Percentiles rank a stretch among this genome's conserved stretches.
Conservation (phyloP, 2,329 filamentous ascomycete species). For the Rhynchosporium agropyri region DNA sequence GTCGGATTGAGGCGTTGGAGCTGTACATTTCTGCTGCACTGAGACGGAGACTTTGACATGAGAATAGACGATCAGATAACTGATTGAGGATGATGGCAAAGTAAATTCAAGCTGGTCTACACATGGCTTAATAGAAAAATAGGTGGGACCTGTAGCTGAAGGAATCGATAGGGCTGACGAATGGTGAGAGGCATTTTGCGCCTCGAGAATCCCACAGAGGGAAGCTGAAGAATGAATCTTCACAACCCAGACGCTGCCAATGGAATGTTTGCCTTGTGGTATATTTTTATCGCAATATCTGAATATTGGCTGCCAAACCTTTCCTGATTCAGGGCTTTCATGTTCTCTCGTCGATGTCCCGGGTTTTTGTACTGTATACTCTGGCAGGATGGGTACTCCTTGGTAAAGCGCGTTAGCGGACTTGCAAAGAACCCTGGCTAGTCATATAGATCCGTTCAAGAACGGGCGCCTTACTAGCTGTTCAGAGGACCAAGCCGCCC, state of each 20-base stretch:
- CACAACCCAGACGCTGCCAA: constrained; percentile 16
- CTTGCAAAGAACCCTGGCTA: too few relatives aligned
- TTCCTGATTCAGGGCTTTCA: too few relatives aligned
- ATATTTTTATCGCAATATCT: constrained; percentile 21
- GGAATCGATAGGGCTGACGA: constrained; percentile 24
- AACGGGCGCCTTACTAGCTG: too few relatives aligned
- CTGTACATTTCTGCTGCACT: constrained; percentile 32
- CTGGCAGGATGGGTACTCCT: too few relatives aligned
- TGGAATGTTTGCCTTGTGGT: constrained; percentile 3
- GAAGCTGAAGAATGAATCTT: constrained; percentile 25
- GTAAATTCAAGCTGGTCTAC: constrained; percentile 22
- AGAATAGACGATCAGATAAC: constrained; percentile 11
- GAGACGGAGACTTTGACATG: constrained; percentile 11
- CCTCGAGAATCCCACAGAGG: constrained; percentile 25
- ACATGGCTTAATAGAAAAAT: constrained; percentile 29
- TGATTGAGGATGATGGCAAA: constrained; percentile 10
- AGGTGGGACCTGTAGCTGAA: constrained; percentile 23
- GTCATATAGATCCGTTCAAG: too few relatives aligned
- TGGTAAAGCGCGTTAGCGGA: too few relatives aligned
- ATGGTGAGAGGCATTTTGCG: constrained; percentile 16
- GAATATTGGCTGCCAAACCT: neutral
- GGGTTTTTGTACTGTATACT: too few relatives aligned
- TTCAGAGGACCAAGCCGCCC: too few relatives aligned
- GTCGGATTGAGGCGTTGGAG: constrained; percentile 25
- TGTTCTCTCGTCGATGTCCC: too few relatives aligned